phyloP scores from a whole-genome alignment of 495 filamentous ascomycete species.

The Neurospora sp. region DNA sequence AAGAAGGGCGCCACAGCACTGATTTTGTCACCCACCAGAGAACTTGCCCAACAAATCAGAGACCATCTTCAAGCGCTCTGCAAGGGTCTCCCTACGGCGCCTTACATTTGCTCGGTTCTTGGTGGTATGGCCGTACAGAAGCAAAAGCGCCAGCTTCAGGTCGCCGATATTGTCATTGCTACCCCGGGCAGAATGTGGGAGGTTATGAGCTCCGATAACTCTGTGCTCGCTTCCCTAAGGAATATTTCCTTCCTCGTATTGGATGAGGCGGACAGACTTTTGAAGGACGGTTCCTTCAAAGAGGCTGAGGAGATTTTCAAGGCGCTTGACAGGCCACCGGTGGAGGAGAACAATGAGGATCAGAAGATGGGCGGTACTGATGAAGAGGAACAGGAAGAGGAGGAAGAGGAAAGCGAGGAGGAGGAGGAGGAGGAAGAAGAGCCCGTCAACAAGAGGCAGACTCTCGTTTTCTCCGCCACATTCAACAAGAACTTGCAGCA shows the following conservation, averaged over 20 bases:
- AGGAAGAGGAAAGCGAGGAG: slow-evolving; percentile 17
- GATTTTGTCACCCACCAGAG: slow-evolving; percentile 85
- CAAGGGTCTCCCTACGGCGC: slow-evolving; percentile 47
- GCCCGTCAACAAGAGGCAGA: slow-evolving; percentile 51
- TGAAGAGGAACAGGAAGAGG: slow-evolving; percentile 30
- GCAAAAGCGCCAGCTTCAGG: slow-evolving; percentile 67
- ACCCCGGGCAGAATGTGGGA: slow-evolving; percentile 95
- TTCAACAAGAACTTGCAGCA: slow-evolving; percentile 85
- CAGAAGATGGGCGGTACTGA: slow-evolving; percentile 26
- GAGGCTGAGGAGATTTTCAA: slow-evolving; percentile 79
- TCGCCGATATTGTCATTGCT: slow-evolving; percentile 79
- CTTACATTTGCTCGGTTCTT: slow-evolving; percentile 69
- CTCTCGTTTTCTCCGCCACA: slow-evolving; percentile 91
- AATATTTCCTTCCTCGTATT: slow-evolving; percentile 73
- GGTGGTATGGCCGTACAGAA: slow-evolving; percentile 89
- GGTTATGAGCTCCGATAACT: slow-evolving; percentile 54
- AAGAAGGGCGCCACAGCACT: slow-evolving; percentile 59
- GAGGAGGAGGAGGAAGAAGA: slow-evolving; percentile 20
- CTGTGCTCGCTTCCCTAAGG: slow-evolving; percentile 51
- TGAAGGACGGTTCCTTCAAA: slow-evolving; percentile 91
- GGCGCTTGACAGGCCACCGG: slow-evolving; percentile 48
- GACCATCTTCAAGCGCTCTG: slow-evolving; percentile 70
- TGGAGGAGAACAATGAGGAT: slow-evolving; percentile 1
- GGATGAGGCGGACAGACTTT: slow-evolving; percentile 86
- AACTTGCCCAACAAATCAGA: slow-evolving; percentile 82